These are phyloP conservation scores for Sporothrix pseudoabietina DNA, from an alignment of 2,329 filamentous ascomycete genomes.

Conservation along the genomic window DNA sequence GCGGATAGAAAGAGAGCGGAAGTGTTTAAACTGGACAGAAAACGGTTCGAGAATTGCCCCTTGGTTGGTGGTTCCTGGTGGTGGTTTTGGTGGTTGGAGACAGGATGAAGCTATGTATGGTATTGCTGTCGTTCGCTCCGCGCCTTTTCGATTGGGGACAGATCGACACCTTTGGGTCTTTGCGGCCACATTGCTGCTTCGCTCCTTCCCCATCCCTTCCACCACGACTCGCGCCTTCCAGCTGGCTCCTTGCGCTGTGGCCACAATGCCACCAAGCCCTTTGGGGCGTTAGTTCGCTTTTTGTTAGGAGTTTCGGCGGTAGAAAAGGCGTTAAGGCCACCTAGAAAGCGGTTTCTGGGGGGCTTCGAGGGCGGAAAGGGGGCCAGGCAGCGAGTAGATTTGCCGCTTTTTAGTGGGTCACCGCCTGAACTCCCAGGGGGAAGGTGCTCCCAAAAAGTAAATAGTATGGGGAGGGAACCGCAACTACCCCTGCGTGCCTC, in stretches of 20 bases:
- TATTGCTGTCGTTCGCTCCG: not conserved
- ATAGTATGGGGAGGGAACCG: not conserved
- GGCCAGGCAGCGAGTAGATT: not conserved
- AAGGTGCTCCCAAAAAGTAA: not conserved
- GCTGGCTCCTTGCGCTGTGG: slow-evolving; percentile 3
- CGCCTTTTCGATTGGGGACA: slow-evolving; percentile 12
- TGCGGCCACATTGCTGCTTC: slow-evolving; percentile 21
- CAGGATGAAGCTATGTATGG: slow-evolving; percentile 19
- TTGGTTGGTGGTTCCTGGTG: not conserved
- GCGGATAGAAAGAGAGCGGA: not conserved
- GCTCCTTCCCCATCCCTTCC: not conserved
- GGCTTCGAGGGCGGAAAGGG: not conserved
- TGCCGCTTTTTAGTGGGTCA: slow-evolving; percentile 14
- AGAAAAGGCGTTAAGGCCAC: not conserved
- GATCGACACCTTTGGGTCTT: slow-evolving; percentile 20
- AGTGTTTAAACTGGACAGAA: not conserved
- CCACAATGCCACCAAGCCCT: slow-evolving; percentile 6
- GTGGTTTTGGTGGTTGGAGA: not conserved
- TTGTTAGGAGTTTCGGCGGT: not conserved
- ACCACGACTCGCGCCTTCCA: not conserved
- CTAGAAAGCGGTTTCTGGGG: not conserved
- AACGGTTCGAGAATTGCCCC: not conserved
- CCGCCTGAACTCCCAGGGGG: not conserved
- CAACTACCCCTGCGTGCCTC: not conserved
- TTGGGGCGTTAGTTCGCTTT: not conserved